phyloP scores from a whole-genome alignment of 148 eudicot genomes.

The Chenopodium suecicum region DNA sequence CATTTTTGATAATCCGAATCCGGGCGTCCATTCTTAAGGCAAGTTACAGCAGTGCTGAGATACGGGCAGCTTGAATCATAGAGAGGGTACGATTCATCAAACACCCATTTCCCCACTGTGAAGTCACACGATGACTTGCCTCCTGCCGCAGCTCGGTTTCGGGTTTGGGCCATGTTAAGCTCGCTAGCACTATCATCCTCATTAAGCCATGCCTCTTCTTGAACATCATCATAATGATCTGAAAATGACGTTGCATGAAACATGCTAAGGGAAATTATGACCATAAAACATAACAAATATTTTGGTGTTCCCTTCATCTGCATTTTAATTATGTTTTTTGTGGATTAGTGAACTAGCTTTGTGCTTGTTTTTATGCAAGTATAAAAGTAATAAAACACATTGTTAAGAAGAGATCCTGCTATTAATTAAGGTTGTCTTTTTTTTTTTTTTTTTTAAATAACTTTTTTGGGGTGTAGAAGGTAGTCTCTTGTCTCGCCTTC shows the following conservation, averaged over 20 bases:
- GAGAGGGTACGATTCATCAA: slow-evolving; percentile 71
- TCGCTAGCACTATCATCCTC: slow-evolving; percentile 43
- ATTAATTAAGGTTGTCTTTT: background rate
- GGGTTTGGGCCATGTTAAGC: slow-evolving; percentile 37
- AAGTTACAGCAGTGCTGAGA: slow-evolving; percentile 59
- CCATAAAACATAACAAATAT: background rate
- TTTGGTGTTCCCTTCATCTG: slow-evolving; percentile 3
- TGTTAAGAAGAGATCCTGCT: background rate
- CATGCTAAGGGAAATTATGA: slow-evolving; percentile 1
- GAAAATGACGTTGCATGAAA: slow-evolving; percentile 11
- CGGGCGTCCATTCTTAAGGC: slow-evolving; percentile 75
- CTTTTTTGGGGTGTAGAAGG: background rate
- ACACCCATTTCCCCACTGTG: slow-evolving; percentile 72
- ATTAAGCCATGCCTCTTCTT: slow-evolving; percentile 44
- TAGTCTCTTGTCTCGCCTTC: slow-evolving; percentile 8
- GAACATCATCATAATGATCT: slow-evolving; percentile 4
- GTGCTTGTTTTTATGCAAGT: background rate
- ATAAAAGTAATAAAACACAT: too few relatives aligned
- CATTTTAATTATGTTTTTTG: background rate
- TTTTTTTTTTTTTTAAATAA: background rate
- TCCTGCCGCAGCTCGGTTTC: slow-evolving; percentile 26
- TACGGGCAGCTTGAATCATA: slow-evolving; percentile 76
- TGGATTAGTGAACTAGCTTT: background rate
- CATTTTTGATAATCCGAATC: slow-evolving; percentile 75
- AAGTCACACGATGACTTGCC: slow-evolving; percentile 44